phyloP scores from a whole-genome alignment of 371 early-diverging fungal species.

The Apophysomyces trapeziformis region DNA sequence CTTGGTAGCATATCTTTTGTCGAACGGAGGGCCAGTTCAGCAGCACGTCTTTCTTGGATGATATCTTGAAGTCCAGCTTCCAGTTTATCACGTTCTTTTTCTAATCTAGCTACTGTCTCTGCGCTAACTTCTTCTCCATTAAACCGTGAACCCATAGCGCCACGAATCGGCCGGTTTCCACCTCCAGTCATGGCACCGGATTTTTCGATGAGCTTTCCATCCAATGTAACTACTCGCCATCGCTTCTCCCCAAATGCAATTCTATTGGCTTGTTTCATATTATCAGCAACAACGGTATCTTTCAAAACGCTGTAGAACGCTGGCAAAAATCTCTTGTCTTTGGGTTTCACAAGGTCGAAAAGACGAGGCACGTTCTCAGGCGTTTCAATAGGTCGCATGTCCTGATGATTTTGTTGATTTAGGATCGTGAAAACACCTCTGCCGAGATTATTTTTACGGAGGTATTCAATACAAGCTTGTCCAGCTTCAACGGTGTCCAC shows the following conservation, averaged over 20 bases:
- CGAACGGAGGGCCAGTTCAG: conserved; percentile 57
- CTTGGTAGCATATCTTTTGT: conserved; percentile 64
- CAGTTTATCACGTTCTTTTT: conserved; percentile 59
- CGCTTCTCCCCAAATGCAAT: conserved; percentile 88
- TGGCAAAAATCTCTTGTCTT: conserved; percentile 72
- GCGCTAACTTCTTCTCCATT: conserved; percentile 62
- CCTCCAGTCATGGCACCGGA: conserved; percentile 99
- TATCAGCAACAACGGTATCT: conserved; percentile 93
- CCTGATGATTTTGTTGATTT: conserved; percentile 69
- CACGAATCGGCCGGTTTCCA: conserved; percentile 71
- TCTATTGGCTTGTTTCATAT: conserved; percentile 90
- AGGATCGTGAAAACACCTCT: conserved; percentile 93
- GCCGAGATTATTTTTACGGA: conserved; percentile 88
- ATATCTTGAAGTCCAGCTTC: conserved; percentile 61
- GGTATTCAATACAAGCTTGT: conserved; percentile 91
- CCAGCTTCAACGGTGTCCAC: conserved; percentile 94
- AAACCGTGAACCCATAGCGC: conserved; percentile 88
- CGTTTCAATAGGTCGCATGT: conserved; percentile 60
- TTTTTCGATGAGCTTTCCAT: conserved; percentile 96
- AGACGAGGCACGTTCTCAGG: conserved; percentile 89
- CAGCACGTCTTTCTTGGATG: conserved; percentile 51
- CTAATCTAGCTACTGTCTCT: conserved; percentile 59
- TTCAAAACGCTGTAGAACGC: conserved; percentile 93
- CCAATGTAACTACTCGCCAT: conserved; percentile 96
- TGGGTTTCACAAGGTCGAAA: conserved; percentile 89